phyloP scores from a whole-genome alignment of 1,284 basidiomycete genomes.

The Malassezia brasiliensis region DNA sequence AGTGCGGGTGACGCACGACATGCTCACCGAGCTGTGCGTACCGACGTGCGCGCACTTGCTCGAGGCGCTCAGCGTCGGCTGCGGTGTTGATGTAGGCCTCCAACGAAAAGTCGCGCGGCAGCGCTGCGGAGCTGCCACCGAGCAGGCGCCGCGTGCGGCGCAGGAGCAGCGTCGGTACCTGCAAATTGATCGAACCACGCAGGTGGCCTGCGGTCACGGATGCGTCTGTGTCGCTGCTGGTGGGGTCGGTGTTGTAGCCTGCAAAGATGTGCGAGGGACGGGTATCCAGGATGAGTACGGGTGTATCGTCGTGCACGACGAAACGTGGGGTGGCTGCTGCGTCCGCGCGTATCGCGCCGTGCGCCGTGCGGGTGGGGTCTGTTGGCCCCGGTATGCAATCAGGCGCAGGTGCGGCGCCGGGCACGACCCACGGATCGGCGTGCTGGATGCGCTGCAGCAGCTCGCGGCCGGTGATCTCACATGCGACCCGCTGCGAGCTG shows the following conservation, averaged over 20 bases:
- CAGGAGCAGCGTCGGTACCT: conserved; percentile 12
- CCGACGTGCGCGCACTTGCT: not conserved
- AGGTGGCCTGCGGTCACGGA: conserved; percentile 6
- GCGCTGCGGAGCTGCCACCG: not conserved
- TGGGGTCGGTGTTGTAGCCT: not conserved
- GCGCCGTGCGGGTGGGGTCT: no score
- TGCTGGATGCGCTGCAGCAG: not conserved
- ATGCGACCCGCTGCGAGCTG: not conserved
- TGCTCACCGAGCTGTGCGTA: not conserved
- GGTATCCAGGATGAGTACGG: conserved; percentile 15
- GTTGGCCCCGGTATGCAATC: not conserved
- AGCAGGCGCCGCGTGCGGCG: conserved; percentile 12
- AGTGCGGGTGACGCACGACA: not conserved
- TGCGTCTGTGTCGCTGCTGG: no score
- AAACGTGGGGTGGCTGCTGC: not conserved
- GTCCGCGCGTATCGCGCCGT: not conserved
- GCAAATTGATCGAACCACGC: conserved; percentile 10
- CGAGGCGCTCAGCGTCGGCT: not conserved
- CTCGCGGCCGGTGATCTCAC: not conserved
- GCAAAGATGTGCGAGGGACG: conserved; percentile 8
- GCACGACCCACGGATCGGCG: not conserved
- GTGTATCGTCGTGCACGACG: not conserved
- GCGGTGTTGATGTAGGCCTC: conserved; percentile 5
- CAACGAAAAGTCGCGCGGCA: not conserved
- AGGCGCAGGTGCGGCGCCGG: not conserved